Percentiles rank a stretch among this genome's conserved stretches.
Evolutionary conservation across 345 rosid species (phyloP).

Genomic region (Populus ilicifolia): DNA sequence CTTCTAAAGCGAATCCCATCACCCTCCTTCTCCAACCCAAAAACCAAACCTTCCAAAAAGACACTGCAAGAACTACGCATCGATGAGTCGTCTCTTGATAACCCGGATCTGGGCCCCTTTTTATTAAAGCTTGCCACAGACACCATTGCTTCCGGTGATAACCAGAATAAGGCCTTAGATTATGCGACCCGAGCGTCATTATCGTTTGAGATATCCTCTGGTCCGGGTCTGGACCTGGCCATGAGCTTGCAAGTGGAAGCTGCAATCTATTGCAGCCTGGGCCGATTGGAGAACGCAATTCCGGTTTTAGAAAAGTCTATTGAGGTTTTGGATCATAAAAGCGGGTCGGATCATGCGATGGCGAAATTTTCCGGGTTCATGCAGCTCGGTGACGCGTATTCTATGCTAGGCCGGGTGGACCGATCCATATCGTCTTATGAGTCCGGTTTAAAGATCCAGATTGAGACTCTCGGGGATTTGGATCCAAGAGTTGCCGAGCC

Average conservation of each 20-base stretch:
- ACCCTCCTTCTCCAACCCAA: conserved; percentile 23
- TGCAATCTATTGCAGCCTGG: conserved; percentile 39
- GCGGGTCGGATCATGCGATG: conserved; percentile 38
- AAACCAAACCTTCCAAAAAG: conserved; percentile 10
- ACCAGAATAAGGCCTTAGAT: conserved; percentile 29
- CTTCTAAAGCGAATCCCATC: conserved; percentile 19
- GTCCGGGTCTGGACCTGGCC: conserved; percentile 33
- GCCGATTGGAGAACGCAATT: conserved; percentile 43
- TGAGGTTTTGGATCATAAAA: conserved; percentile 15
- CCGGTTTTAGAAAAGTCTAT: conserved; percentile 44
- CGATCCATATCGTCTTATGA: conserved; percentile 41
- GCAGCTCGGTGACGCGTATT: conserved; percentile 56
- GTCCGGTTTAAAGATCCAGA: conserved; percentile 42
- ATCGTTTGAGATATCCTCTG: conserved; percentile 36
- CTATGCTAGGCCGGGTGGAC: conserved; percentile 42
- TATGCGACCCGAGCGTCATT: conserved; percentile 40
- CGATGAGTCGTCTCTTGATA: conserved; percentile 23
- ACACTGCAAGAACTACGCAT: conserved; percentile 18
- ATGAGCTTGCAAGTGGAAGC: conserved; percentile 47
- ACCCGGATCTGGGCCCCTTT: conserved; percentile 37
- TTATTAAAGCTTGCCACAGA: conserved; percentile 37
- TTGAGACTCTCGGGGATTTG: conserved; percentile 37
- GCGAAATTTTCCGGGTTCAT: conserved; percentile 48
- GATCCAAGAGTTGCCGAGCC: conserved; percentile 45
- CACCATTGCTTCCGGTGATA: conserved; percentile 24